Percentiles rank a stretch among this genome's conserved stretches.
Conservation (phyloP, 306 rosid genomes). For the Luffa acutangula region DNA sequence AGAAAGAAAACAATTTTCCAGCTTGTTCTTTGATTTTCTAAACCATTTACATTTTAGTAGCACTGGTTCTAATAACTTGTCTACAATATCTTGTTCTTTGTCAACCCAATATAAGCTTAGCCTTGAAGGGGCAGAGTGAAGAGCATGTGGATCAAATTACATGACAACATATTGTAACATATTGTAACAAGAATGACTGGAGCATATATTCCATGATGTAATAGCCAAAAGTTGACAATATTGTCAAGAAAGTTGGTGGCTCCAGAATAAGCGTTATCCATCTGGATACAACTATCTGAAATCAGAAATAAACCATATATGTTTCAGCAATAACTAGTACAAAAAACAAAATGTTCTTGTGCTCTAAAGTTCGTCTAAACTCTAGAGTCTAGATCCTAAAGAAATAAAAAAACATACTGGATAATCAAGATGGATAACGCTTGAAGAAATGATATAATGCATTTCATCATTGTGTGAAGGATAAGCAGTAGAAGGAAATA, state of each 20-base stretch:
- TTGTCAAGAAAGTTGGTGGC: neutral
- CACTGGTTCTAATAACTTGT: neutral
- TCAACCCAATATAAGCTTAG: neutral
- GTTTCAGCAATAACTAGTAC: neutral
- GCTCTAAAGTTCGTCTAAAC: neutral
- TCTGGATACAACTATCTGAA: neutral
- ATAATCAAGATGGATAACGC: neutral
- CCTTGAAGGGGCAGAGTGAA: neutral
- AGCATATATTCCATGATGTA: neutral
- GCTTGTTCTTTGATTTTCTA: neutral
- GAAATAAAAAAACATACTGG: neutral
- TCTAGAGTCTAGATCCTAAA: neutral
- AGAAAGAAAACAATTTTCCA: neutral
- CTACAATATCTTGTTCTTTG: neutral
- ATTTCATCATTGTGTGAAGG: neutral
- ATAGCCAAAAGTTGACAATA: neutral
- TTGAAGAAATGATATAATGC: neutral
- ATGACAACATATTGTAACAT: neutral
- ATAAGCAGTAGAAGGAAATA: neutral
- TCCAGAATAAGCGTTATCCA: neutral
- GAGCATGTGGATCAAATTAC: neutral
- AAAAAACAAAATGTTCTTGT: neutral
- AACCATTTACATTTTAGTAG: neutral
- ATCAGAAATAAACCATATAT: neutral
- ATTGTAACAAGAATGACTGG: neutral